Percentiles rank a stretch among this genome's conserved stretches.
Conservation (phyloP, 2,329 filamentous ascomycete species). For the Davidsoniella eucalypti region DNA sequence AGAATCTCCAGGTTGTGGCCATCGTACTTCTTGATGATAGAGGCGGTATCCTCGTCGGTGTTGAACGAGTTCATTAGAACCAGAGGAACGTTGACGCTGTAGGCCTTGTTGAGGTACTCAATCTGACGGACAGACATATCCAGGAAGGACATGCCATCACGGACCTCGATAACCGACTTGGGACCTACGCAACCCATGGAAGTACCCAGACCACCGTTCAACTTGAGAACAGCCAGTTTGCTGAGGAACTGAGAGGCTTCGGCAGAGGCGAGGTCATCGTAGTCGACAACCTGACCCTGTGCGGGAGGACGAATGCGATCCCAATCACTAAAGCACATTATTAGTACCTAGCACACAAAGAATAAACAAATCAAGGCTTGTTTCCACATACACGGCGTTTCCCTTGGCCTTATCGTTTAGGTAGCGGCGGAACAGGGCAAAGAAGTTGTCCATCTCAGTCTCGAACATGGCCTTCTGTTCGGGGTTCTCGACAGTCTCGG, state of each 20-base stretch:
- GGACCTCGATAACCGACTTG: constrained; percentile 98
- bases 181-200: constrained; percentile 99
- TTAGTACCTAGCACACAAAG: neutral
- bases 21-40: constrained; percentile 99
- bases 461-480: constrained; percentile 87
- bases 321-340: constrained; percentile 54
- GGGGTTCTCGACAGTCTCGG: constrained; percentile 75
- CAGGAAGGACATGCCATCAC: constrained; percentile 99
- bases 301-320: constrained; percentile 90
- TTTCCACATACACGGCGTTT: constrained; percentile 53
- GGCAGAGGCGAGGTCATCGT: constrained; percentile 74
- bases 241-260: constrained; percentile 88
- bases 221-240: constrained; percentile 96
- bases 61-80: constrained; percentile 99
- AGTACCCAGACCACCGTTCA: constrained; percentile 97
- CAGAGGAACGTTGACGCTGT: constrained; percentile 92
- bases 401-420: constrained; percentile 98
- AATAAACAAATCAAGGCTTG: neutral
- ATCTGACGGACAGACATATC: constrained; percentile 98
- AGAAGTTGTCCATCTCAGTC: constrained; percentile 99
- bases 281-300: constrained; percentile 85
- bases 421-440: constrained; percentile 93
- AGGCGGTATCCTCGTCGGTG: constrained; percentile 92
- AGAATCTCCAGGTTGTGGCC: constrained; percentile 99
- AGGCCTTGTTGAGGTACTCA: constrained; percentile 97